Conservation (phyloP, 176 grass and related monocot species). For the Chrysopogon serrulatus region DNA sequence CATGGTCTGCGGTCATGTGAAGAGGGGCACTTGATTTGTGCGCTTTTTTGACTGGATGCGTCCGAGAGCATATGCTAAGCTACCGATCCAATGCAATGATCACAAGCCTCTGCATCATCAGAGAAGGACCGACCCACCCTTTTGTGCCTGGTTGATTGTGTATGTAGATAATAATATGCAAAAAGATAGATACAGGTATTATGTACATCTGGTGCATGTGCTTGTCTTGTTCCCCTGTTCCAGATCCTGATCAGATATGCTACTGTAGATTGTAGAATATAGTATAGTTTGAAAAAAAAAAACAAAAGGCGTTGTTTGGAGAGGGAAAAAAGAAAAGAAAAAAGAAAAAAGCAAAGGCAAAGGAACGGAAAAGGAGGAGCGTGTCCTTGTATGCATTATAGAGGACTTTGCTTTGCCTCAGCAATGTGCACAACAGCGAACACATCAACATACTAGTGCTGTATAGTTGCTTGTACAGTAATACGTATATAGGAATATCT, state of each 20-base stretch:
- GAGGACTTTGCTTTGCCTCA: neutral
- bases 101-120: neutral
- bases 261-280: too few relatives aligned
- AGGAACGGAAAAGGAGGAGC: neutral
- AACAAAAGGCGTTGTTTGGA: neutral
- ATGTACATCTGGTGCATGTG: constrained; percentile 4
- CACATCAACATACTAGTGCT: neutral
- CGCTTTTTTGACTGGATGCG: neutral
- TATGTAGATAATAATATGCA: neutral
- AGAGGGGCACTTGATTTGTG: neutral
- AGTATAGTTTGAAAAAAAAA: neutral
- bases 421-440: neutral
- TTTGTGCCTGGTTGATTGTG: neutral
- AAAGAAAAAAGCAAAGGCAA: neutral
- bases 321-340: neutral
- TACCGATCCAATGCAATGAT: neutral
- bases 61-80: neutral
- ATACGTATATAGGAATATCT: neutral
- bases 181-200: neutral
- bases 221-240: neutral
- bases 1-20: neutral
- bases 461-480: neutral
- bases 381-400: neutral
- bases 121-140: neutral
- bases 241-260: neutral